A percentile compares a stretch with the other conserved stretches of the same genome.
phyloP scores from a whole-genome alignment of 768 basidiomycete genomes.

The Ramaria rubella region DNA sequence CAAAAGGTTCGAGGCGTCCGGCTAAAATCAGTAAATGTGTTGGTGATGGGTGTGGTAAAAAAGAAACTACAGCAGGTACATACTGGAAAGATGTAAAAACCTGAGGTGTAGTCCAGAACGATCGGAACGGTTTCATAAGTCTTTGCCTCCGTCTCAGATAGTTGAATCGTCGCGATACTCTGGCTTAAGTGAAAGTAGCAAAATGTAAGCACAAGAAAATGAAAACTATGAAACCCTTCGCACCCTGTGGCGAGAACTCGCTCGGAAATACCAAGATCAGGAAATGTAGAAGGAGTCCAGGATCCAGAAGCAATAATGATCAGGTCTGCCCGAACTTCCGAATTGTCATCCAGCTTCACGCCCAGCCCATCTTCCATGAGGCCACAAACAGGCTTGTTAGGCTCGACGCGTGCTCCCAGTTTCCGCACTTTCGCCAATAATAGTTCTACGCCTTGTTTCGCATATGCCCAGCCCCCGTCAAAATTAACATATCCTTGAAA shows the following conservation, averaged over 20 bases:
- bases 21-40: conserved; percentile 34
- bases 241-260: conserved; percentile 78
- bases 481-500: conserved; percentile 59
- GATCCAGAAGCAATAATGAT: conserved; percentile 71
- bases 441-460: conserved; percentile 53
- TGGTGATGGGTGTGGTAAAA: background rate
- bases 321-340: conserved; percentile 45
- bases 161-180: conserved; percentile 66
- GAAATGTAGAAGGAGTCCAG: conserved; percentile 82
- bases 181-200: conserved; percentile 48
- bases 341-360: conserved; percentile 57
- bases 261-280: conserved; percentile 43
- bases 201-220: background rate
- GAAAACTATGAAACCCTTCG: conserved; percentile 15
- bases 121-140: conserved; percentile 60
- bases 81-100: conserved; percentile 83
- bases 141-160: conserved; percentile 62
- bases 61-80: conserved; percentile 16
- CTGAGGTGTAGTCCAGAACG: conserved; percentile 62
- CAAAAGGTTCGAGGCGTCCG: conserved; percentile 54
- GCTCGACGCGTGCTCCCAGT: conserved; percentile 53
- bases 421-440: conserved; percentile 50
- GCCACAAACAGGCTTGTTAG: conserved; percentile 50
- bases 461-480: conserved; percentile 82
- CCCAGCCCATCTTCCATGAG: conserved; percentile 40